Base-by-base conservation (phyloP, 2,329 filamentous ascomycete species). In the Lachnum nothofagi region DNA sequence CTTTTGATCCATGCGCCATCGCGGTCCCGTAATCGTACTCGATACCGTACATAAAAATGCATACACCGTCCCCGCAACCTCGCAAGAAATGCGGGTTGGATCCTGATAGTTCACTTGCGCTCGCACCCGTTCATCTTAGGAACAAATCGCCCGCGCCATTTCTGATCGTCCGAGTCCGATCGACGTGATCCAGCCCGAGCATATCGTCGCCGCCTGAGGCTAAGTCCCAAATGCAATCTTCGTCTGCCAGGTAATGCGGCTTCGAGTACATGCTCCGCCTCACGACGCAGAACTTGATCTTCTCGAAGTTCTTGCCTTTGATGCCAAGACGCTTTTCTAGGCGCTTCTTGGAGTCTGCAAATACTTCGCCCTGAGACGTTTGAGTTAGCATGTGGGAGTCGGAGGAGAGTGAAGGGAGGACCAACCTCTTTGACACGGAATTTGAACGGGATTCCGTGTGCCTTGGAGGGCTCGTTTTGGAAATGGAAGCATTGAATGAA, bases 291-390 rank as follows among this genome's bases (percentile, higher is more conserved):
- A 98, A 96, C 69, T 94, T 96, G 69, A 98, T 93, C 76, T 97
- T 97, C 69, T 98, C 91, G 59, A 98, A 91, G 57, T 89, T 89
- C 75, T 98, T 98, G 68, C 93, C 94, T 70, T 96, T 96, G 71
- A 98, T 84, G 22, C 91, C 91, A 0, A 88, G 95, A 51, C 91
- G 79, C 68, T 91, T 91, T 60, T 93, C 91, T 3, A 98, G 74
- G n/a, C 93, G 83, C 70, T 95, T 89, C 72, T 91, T 96, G 37
- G 91, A 96, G 27, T 97, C 88, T 50, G 82, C 83, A 70, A 98
- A 97, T 33, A 77, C 75, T 67, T 98, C 93, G 46, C 83, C 87
- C 82, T 91, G 44, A n/a, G n/a, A n/a, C n/a, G n/a, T n/a, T n/a
- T n/a, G 8, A 24, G 3, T 31, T 3, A 7, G n/a, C 43, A 60